Percentiles rank a stretch among this genome's conserved stretches.
phyloP scores from a whole-genome alignment of 805 yeast species.

The Saccharomyces mikatae region DNA sequence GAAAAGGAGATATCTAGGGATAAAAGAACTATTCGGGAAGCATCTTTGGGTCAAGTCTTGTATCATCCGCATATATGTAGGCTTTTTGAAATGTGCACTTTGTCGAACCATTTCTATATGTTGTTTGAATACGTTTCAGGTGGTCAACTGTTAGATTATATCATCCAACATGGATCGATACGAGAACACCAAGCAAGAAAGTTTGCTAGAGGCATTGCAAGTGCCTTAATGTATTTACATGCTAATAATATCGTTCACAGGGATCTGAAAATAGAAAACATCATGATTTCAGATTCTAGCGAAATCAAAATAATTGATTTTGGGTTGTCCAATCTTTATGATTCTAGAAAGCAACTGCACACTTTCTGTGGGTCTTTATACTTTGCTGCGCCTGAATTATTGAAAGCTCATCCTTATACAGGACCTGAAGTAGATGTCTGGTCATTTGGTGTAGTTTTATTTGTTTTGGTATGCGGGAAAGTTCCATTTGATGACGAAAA shows the following conservation, averaged over 20 bases:
- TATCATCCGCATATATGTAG: slow-evolving; percentile 91
- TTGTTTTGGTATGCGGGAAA: slow-evolving; percentile 92
- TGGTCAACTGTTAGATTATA: slow-evolving; percentile 94
- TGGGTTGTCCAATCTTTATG: slow-evolving; percentile 84
- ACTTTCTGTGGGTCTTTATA: slow-evolving; percentile 96
- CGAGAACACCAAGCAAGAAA: slow-evolving; percentile 91
- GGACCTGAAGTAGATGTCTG: slow-evolving; percentile 98
- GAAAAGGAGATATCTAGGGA: slow-evolving; percentile 86
- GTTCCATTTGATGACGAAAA: slow-evolving; percentile 97
- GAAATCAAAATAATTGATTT: slow-evolving; percentile 94
- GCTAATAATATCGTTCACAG: slow-evolving; percentile 92
- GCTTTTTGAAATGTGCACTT: slow-evolving; percentile 85
- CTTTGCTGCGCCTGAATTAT: slow-evolving; percentile 96
- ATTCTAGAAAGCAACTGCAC: slow-evolving; percentile 61
- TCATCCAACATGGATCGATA: slow-evolving; percentile 89
- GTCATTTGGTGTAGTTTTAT: slow-evolving; percentile 95
- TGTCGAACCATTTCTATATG: slow-evolving; percentile 96
- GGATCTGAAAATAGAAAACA: slow-evolving; percentile 92
- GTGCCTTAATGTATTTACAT: slow-evolving; percentile 90
- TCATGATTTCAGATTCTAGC: slow-evolving; percentile 87
- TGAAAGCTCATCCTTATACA: slow-evolving; percentile 82
- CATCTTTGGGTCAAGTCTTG: slow-evolving; percentile 81
- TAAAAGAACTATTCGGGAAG: slow-evolving; percentile 87
- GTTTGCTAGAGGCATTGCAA: slow-evolving; percentile 89
- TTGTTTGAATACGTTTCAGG: slow-evolving; percentile 96